Conservation (phyloP, 495 filamentous ascomycete species). For the Margaritispora aquatica region DNA sequence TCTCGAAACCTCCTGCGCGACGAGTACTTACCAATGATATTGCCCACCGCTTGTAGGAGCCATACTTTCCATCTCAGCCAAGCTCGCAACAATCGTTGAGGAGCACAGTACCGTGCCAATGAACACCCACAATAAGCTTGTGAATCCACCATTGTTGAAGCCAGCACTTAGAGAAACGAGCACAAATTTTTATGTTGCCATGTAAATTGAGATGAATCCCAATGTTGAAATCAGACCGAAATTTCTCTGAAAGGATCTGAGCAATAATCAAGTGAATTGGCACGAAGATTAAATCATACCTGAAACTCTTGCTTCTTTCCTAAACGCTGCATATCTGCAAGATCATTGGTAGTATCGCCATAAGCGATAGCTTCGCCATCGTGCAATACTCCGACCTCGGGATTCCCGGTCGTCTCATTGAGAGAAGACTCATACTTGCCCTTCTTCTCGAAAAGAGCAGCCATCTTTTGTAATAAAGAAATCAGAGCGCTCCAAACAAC, state of each 20-base stretch:
- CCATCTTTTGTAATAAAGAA: not conserved
- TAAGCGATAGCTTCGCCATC: not conserved
- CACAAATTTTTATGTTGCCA: conserved; percentile 39
- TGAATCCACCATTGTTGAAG: conserved; percentile 49
- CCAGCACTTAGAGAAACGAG: conserved; percentile 35
- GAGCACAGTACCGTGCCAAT: conserved; percentile 41
- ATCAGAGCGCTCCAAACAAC: not conserved
- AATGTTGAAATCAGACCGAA: conserved; percentile 42
- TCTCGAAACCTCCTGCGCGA: not conserved
- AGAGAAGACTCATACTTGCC: not conserved
- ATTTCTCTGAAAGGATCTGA: conserved; percentile 22
- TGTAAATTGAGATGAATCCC: conserved; percentile 38
- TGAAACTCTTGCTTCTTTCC: conserved; percentile 21
- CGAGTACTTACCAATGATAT: not conserved
- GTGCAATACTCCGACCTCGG: not conserved
- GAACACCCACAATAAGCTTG: conserved; percentile 51
- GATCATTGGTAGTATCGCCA: conserved; percentile 5
- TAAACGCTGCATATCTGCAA: conserved; percentile 12
- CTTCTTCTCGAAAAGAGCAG: not conserved
- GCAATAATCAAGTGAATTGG: conserved; percentile 19
- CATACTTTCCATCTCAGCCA: conserved; percentile 55
- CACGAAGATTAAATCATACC: conserved; percentile 30
- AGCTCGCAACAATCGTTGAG: conserved; percentile 40
- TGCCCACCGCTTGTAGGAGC: conserved; percentile 3
- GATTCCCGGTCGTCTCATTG: not conserved